Percentiles rank a stretch among this genome's conserved stretches.
These are phyloP conservation scores for Endotrypanum monterogeii DNA, from an alignment of 208 protist genomes.

Conservation along the genomic window DNA sequence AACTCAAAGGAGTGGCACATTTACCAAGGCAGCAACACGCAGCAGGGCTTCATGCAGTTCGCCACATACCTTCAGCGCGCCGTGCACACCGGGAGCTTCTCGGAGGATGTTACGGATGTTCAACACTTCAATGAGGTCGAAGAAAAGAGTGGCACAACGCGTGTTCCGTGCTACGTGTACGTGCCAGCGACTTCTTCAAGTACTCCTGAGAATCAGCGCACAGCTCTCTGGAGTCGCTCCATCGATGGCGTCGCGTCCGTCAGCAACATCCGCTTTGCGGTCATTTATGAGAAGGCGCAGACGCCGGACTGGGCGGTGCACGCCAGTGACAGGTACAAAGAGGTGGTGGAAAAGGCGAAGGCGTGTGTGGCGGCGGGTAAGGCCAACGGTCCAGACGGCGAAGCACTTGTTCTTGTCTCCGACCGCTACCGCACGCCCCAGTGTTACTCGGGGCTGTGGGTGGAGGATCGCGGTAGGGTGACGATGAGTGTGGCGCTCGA, in stretches of 20 bases:
- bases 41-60: slow-evolving; percentile 64
- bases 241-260: slow-evolving; percentile 61
- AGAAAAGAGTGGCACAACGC: slow-evolving; percentile 19
- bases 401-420: slow-evolving; percentile 59
- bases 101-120: slow-evolving; percentile 57
- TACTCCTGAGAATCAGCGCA: slow-evolving; percentile 26
- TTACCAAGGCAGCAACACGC: slow-evolving; percentile 59
- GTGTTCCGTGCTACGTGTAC: slow-evolving; percentile 83
- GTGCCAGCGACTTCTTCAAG: slow-evolving; percentile 37
- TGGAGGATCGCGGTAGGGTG: slow-evolving; percentile 29
- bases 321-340: slow-evolving; percentile 35
- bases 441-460: slow-evolving; percentile 73
- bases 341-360: slow-evolving; percentile 45
- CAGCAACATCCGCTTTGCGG: slow-evolving; percentile 73
- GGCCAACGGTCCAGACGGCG: slow-evolving; percentile 56
- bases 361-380: slow-evolving; percentile 40
- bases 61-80: slow-evolving; percentile 53
- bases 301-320: slow-evolving; percentile 34
- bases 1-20: slow-evolving; percentile 45
- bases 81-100: slow-evolving; percentile 53
- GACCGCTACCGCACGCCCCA: slow-evolving; percentile 66
- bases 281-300: slow-evolving; percentile 58
- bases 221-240: slow-evolving; percentile 54
- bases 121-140: slow-evolving; percentile 45
- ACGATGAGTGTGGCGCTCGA: slow-evolving; percentile 42